phyloP scores from a whole-genome alignment of 2,329 filamentous ascomycete genomes.

The Fusarium sp. region DNA sequence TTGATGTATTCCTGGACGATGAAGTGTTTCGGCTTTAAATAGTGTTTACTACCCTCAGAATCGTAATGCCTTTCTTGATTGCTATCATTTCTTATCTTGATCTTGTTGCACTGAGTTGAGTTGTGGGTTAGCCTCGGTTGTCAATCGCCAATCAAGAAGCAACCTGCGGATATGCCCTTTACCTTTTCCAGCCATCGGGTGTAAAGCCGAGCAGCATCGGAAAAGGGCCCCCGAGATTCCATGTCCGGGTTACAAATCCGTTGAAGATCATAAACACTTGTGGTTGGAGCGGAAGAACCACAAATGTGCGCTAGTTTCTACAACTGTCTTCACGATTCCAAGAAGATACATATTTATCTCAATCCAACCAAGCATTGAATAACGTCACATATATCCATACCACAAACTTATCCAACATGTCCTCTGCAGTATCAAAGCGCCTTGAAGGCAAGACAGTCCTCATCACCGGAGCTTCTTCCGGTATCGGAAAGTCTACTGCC shows the following conservation, averaged over 20 bases:
- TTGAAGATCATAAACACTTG: not conserved
- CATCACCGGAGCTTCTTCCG: conserved; percentile 91
- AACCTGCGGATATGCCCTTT: conserved; percentile 5
- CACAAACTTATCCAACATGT: conserved; percentile 52
- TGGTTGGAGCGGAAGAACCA: conserved; percentile 12
- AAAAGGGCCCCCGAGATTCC: conserved; percentile 8
- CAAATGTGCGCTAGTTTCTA: conserved; percentile 7
- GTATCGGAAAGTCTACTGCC: conserved; percentile 84
- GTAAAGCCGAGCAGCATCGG: conserved; percentile 12
- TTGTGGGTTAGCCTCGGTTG: not conserved
- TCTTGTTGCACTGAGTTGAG: not conserved
- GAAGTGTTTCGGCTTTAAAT: conserved; percentile 29
- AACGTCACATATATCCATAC: not conserved
- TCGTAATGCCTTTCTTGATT: accelerated
- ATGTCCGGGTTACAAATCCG: conserved; percentile 12
- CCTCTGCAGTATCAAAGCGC: conserved; percentile 77
- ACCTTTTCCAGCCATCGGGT: conserved; percentile 20
- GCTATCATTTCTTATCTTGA: not conserved
- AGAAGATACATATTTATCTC: not conserved
- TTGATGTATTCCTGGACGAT: conserved; percentile 42
- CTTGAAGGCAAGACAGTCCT: conserved; percentile 93
- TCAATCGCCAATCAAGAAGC: not conserved
- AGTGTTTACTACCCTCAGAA: not conserved
- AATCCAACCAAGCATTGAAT: not conserved
- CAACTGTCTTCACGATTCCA: not conserved